Evolutionary conservation across 441 rosid species (phyloP), one percentile per base, ranked within the genome.

Genomic region (Erodium trifolium): DNA sequence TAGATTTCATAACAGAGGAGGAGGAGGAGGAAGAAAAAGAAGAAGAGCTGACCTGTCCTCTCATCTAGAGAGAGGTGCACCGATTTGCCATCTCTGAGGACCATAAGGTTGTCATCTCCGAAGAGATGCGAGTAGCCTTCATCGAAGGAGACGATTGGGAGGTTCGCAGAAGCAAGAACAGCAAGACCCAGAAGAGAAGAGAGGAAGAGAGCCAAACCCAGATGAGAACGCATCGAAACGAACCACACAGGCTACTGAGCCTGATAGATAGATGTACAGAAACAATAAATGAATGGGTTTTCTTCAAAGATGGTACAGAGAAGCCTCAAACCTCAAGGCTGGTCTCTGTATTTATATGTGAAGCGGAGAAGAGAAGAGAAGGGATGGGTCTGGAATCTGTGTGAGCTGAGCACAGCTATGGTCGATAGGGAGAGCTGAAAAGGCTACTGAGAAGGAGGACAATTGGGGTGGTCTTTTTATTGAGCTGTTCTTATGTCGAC

Each of bases 121-220:
- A 94, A 94, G 70, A 94, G 88, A 23, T 92, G 97, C 18, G 82
- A 70, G 76, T 94, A 94, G 2, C 98, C 92, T 83, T 94, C 98
- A 67, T 94, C 99, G 68, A 94, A 94, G 18, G 92, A 77, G 10
- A 82, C 68, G 34, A 86, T 35, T 49, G 97, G 92, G 47, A 88
- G 75, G 8, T 67, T 75, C 76, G 91, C 96, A 72, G 84, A 89
- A 77, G 65, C 89, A 57, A 80, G 60, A 75, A 77, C 76, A 71
- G 74, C 71, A 14, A 77, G 66, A 70, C 55, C n/a, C 47, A 73
- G 70, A 60, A 45, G 64, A 72, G 63, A 59, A 59, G 34, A 19
- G 64, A 59, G 34, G 8, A 59, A 59, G 5, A 59, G 64, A 59
- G 64, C 64, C n/a, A 55, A 67, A 55, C 63, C 65, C 71, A 71